Evolutionary conservation across 805 yeast genomes (phyloP).

Genomic region (Starmerella sirachaensis): DNA sequence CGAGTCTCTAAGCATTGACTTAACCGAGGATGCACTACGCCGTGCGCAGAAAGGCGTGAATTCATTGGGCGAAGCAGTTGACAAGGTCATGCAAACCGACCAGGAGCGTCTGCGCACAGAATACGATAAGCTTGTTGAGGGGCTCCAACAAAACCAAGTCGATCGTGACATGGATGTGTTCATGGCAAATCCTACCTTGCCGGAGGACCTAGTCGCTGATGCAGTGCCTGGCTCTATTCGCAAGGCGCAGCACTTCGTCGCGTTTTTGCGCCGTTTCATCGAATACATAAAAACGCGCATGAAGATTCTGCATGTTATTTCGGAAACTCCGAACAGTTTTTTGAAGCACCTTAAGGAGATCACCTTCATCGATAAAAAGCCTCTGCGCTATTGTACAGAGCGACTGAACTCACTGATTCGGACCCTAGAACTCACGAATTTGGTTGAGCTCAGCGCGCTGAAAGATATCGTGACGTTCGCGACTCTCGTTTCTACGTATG

Average conservation of each 20-base stretch:
- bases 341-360: conserved; percentile 84
- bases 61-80: conserved; percentile 67
- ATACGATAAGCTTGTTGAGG: conserved; percentile 81
- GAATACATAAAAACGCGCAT: conserved; percentile 93
- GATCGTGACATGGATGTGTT: conserved; percentile 51
- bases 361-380: conserved; percentile 86
- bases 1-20: conserved; percentile 81
- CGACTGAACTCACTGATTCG: conserved; percentile 77
- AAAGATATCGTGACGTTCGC: conserved; percentile 97
- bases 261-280: conserved; percentile 81
- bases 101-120: conserved; percentile 77
- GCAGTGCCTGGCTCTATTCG: conserved; percentile 96
- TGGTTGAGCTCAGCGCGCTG: conserved; percentile 84
- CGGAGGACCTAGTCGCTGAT: conserved; percentile 74
- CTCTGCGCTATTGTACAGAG: conserved; percentile 83
- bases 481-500: conserved; percentile 88
- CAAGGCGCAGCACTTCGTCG: conserved; percentile 92
- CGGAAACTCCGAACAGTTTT: conserved; percentile 94
- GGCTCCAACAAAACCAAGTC: conserved; percentile 60
- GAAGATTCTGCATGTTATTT: conserved; percentile 93
- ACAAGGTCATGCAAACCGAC: conserved; percentile 70
- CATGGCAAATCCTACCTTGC: conserved; percentile 77
- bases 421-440: conserved; percentile 73
- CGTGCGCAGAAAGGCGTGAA: conserved; percentile 81
- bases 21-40: conserved; percentile 80